Base-by-base conservation (phyloP, 176 grass and related monocot species). In the Tuctoria greenei region DNA sequence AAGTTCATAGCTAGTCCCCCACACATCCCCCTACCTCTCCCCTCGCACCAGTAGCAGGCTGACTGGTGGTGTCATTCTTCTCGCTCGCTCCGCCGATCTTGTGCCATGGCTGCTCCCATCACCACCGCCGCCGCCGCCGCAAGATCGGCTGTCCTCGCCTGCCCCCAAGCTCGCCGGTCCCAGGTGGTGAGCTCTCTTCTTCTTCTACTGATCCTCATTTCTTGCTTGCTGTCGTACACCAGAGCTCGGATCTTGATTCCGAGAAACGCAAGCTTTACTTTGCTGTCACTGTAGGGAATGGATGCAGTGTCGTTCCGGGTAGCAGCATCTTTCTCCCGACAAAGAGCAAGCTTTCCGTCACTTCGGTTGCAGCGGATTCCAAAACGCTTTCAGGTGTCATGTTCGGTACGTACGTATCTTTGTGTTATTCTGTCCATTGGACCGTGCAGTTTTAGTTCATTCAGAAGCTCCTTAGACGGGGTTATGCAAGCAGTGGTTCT, bases 341-440 rank as follows among this genome's bases (percentile, higher is more conserved):
- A 80, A 69, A 66, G 18, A 73, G 50, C 79, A 26, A 80, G 64
- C 70, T 84, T 84, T 74, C 55, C 64, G 38, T 75, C 81, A 6
- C 39, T 80, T 69, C 46, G 60, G 40, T 1, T 66, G 41, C 74
- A 25, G 47, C 25, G 21, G 21, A 44, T 49, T 57, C 59, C 79
- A 8, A 82, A 66, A 43, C 55, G 51, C 54, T 87, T 52, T 69
- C 76, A 64, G 56, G 57, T 80, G 64, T 31, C 81, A n/a, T 88
- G 81, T 21, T 80, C 76, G 86, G 86, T 88, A 88, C 42, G 75
- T 26, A 31, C 42, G 63, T 24, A 63, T 43, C 0, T 35, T 13
- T 20, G 38, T 43, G 42, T 58, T 77, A 34, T 31, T 52, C 45
- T 24, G 6, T 54, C 66, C 66, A 44, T 37, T 45, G 12, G 8